phyloP scores from a whole-genome alignment of 2,329 filamentous ascomycete genomes.

The Arachnopeziza araneosa region DNA sequence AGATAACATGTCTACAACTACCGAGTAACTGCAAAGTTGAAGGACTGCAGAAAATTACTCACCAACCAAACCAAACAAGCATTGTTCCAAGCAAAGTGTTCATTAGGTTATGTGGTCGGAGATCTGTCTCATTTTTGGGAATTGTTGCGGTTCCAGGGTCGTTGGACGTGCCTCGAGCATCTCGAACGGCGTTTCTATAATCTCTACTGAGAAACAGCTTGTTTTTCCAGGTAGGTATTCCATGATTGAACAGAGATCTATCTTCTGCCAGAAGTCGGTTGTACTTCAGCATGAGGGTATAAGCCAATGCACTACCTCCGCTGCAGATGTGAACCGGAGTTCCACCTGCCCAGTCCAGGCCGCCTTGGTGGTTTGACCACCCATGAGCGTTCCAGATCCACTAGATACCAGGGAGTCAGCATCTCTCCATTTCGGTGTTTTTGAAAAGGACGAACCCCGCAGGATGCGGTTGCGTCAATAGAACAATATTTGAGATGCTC shows the following conservation, averaged over 20 bases:
- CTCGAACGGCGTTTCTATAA: background rate
- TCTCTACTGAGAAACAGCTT: background rate
- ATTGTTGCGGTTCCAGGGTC: background rate
- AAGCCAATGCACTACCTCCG: background rate
- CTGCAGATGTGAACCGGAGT: conserved; percentile 1
- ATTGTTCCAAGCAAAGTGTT: conserved; percentile 93
- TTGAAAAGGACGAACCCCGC: background rate
- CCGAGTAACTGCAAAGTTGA: background rate
- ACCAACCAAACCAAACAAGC: conserved; percentile 97
- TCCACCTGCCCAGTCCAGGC: background rate
- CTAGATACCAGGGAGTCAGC: conserved; percentile 19
- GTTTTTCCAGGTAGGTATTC: background rate
- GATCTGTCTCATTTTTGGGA: conserved; percentile 50
- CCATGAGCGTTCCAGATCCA: conserved; percentile 39
- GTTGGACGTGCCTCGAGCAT: no score
- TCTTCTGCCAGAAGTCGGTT: background rate
- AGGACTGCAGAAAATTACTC: background rate
- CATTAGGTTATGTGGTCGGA: conserved; percentile 97
- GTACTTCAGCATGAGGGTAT: conserved; percentile 39
- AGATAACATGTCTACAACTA: background rate
- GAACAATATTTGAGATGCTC: background rate
- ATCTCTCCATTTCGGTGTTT: background rate
- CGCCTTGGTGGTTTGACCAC: background rate
- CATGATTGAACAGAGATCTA: background rate
- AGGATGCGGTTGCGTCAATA: background rate